Base-by-base conservation (phyloP, 139 green algal genomes). In the Chlorella sorokiniana region DNA sequence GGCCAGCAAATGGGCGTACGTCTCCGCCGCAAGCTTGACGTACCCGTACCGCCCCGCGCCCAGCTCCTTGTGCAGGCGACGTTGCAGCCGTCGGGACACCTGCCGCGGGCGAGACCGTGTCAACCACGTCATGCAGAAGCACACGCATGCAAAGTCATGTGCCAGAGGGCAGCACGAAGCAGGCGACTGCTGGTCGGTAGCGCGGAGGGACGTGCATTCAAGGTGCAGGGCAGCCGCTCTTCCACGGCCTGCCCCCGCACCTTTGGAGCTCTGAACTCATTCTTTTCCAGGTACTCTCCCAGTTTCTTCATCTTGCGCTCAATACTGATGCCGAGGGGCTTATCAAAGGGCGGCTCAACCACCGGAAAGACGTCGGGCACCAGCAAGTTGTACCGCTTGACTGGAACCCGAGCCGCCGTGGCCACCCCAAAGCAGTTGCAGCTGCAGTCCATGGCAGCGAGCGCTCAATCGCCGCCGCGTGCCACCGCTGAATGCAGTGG, bases 381-480 rank as follows among this genome's bases (percentile, higher is more conserved):
- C 10, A 93, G 84, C 22, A 89, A 41, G 71, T 93, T 93, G 84
- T 93, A 93, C 0, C 89, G 81, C 78, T 93, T 93, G 31, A 92
- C 81, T 14, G 85, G 88, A 5, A 85, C 77, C 33, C 75, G 83
- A 33, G 79, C 85, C 41, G 81, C 83, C 9, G 87, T 77, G 16
- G 88, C 84, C 18, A 90, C 77, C 40, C 89, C 89, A 44, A 92
- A 91, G 74, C 88, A 92, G 84, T 88, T 91, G 84, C 83, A 91
- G n/a, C 22, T 68, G 62, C 48, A 69, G 37, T 88, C 84, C 83
- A 87, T 87, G 45, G n/a, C n/a, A n/a, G n/a, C n/a, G n/a, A n/a
- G n/a, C n/a, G n/a, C n/a, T n/a, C n/a, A n/a, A n/a, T n/a, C n/a
- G n/a, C n/a, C n/a, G n/a, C n/a, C n/a, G n/a, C n/a, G n/a, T n/a